Evolutionary conservation across 768 basidiomycete genomes (phyloP).

Genomic region (Panaeolus cyanescens): DNA sequence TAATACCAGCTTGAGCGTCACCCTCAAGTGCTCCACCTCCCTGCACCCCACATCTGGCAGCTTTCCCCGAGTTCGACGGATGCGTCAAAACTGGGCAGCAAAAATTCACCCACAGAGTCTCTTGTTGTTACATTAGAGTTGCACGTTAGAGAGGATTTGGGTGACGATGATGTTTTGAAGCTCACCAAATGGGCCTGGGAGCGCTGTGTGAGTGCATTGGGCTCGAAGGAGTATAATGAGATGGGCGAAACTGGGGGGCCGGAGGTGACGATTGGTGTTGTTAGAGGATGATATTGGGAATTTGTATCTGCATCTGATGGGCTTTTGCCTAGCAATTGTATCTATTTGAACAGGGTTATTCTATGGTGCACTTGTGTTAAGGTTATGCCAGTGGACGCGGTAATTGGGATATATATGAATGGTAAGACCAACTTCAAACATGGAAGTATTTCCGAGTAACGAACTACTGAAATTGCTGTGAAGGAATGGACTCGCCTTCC

Average conservation of each 20-base stretch:
- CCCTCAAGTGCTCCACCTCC: conserved; percentile 79
- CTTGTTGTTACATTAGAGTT: conserved; percentile 81
- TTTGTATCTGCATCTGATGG: background rate
- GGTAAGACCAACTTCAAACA: too few relatives aligned
- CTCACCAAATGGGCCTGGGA: conserved; percentile 81
- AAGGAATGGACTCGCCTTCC: too few relatives aligned
- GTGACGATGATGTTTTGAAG: conserved; percentile 69
- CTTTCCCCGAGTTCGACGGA: conserved; percentile 51
- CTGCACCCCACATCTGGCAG: conserved; percentile 90
- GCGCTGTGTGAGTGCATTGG: conserved; percentile 56
- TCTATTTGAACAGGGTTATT: background rate
- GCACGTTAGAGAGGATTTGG: conserved; percentile 67
- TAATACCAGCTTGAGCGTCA: conserved; percentile 73
- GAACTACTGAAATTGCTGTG: too few relatives aligned
- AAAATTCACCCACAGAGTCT: conserved; percentile 18
- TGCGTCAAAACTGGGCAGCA: conserved; percentile 5
- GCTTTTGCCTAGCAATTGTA: background rate
- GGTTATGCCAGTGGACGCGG: too few relatives aligned
- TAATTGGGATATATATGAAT: too few relatives aligned
- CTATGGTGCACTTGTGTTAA: conserved; percentile 5
- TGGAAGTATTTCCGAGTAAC: too few relatives aligned
- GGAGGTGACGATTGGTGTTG: conserved; percentile 76
- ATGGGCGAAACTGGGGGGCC: conserved; percentile 45
- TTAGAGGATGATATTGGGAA: conserved; percentile 45
- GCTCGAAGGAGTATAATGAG: conserved; percentile 27